phyloP scores from a whole-genome alignment of 495 filamentous ascomycete genomes.

The Sphaerosporella brunnea region DNA sequence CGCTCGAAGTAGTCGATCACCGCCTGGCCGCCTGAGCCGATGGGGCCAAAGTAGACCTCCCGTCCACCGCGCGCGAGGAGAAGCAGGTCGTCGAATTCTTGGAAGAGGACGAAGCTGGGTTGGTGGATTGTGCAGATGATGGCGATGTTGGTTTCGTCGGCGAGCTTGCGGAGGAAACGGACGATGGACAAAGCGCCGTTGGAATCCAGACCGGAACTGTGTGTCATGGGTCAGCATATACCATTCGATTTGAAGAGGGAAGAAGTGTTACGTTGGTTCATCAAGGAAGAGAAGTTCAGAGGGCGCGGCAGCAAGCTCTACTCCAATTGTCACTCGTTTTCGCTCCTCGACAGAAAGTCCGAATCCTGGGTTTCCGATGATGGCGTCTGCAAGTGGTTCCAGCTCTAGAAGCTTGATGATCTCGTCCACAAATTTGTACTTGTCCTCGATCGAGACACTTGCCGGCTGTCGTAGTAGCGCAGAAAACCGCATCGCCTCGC shows the following conservation, averaged over 20 bases:
- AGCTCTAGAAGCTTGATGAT: conserved; percentile 37
- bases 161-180: conserved; percentile 66
- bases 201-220: conserved; percentile 66
- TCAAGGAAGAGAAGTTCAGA: conserved; percentile 65
- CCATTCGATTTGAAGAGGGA: not conserved
- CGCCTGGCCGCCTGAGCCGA: conserved; percentile 41
- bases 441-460: conserved; percentile 35
- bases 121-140: conserved; percentile 77
- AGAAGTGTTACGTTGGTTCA: conserved; percentile 34
- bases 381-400: conserved; percentile 35
- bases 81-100: conserved; percentile 61
- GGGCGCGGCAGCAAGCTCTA: conserved; percentile 79
- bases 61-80: conserved; percentile 52
- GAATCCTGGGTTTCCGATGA: conserved; percentile 37
- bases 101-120: conserved; percentile 50
- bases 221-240: conserved; percentile 50
- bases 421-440: conserved; percentile 36
- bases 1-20: conserved; percentile 26
- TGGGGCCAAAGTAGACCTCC: conserved; percentile 56
- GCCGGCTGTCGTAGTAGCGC: conserved; percentile 40
- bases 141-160: conserved; percentile 48
- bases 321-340: conserved; percentile 67
- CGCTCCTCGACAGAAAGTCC: conserved; percentile 44
- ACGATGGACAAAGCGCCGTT: conserved; percentile 72
- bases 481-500: conserved; percentile 44